A percentile compares a stretch with the other conserved stretches of the same genome.
phyloP scores from a whole-genome alignment of 305 asterid species.

The Fraxinus xanthoxyloides region DNA sequence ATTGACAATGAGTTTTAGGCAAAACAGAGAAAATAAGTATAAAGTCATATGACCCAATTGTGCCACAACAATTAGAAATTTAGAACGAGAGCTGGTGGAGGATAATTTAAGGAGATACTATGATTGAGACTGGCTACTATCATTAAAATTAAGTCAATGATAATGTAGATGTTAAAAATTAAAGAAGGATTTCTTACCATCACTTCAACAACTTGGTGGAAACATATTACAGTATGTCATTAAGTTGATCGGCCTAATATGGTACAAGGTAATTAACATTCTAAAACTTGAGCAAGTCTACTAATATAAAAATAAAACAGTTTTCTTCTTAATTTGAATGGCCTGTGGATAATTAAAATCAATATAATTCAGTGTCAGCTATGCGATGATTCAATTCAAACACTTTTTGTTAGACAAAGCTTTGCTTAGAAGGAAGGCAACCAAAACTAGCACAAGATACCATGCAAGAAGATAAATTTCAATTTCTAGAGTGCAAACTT shows the following conservation, averaged over 20 bases:
- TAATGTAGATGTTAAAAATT: not conserved
- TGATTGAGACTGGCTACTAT: not conserved
- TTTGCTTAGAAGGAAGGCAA: not conserved
- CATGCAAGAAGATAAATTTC: not conserved
- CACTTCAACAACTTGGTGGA: not conserved
- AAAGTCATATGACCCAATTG: not conserved
- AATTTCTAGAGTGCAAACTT: conserved; percentile 17
- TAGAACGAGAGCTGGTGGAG: not conserved
- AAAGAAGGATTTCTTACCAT: not conserved
- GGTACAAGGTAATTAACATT: not conserved
- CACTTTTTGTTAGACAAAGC: conserved; percentile 11
- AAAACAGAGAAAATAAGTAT: not conserved
- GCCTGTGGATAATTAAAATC: not conserved
- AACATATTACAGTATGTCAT: not conserved
- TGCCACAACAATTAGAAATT: not conserved
- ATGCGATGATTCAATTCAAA: not conserved
- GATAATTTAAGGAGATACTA: not conserved
- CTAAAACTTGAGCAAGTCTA: not conserved
- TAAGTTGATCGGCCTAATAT: not conserved
- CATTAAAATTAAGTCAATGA: not conserved
- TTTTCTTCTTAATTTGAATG: not conserved
- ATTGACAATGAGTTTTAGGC: not conserved
- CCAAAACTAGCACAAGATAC: not conserved
- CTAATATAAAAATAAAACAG: not conserved
- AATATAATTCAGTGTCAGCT: not conserved